phyloP scores from a whole-genome alignment of 2,329 filamentous ascomycete species.

The Alternaria sp. region DNA sequence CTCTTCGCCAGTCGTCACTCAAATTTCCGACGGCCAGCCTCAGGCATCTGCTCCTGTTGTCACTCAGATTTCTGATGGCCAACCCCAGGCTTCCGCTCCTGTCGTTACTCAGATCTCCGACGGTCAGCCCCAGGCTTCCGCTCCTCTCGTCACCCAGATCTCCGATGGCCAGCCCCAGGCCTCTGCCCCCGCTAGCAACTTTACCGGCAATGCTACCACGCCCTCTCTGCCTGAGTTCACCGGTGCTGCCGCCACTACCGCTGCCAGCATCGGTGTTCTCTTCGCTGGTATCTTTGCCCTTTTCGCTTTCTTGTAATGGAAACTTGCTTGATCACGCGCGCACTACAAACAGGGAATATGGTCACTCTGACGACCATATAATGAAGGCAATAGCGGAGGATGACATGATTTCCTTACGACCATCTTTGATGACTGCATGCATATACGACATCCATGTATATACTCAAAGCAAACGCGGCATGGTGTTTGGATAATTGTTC shows the following conservation, averaged over 20 bases:
- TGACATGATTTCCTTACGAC: constrained; percentile 14
- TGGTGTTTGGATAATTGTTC: constrained; percentile 4
- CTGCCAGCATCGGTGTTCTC: constrained; percentile 36
- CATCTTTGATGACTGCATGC: constrained; percentile 19
- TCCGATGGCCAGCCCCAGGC: constrained; percentile 36
- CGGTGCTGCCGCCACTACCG: constrained; percentile 39
- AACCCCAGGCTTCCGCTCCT: constrained; percentile 27
- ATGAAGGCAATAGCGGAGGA: constrained; percentile 17
- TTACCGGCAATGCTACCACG: constrained; percentile 23
- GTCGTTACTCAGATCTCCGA: constrained; percentile 31
- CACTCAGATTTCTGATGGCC: constrained; percentile 41
- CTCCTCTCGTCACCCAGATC: constrained; percentile 24
- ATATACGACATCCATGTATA: constrained; percentile 15
- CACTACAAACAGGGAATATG: neutral
- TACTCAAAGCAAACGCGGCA: constrained; percentile 12
- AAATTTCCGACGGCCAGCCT: constrained; percentile 40
- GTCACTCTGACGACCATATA: constrained; percentile 7
- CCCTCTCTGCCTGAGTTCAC: constrained; percentile 37
- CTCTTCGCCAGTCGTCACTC: constrained; percentile 30
- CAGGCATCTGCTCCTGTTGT: constrained; percentile 26
- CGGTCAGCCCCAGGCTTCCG: constrained; percentile 30
- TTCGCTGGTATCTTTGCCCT: constrained; percentile 41
- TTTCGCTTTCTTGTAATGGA: constrained; percentile 42
- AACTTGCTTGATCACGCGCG: neutral
- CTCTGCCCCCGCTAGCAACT: constrained; percentile 19